phyloP scores from a whole-genome alignment of 495 filamentous ascomycete genomes.

The Staphylotrichum tortipilum region DNA sequence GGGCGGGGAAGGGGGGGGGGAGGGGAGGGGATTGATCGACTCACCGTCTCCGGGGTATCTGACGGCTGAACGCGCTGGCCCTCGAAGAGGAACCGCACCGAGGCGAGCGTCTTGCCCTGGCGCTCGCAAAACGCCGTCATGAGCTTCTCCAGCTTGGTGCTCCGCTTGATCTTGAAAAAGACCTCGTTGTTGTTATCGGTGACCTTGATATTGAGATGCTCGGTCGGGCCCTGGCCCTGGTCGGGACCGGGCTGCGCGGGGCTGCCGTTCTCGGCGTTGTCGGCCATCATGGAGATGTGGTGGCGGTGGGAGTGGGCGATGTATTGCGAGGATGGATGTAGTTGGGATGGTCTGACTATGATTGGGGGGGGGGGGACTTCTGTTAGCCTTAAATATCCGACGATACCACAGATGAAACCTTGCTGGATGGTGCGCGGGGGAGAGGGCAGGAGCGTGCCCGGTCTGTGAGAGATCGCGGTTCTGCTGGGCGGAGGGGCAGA shows the following conservation, averaged over 20 bases:
- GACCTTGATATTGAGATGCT: conserved; percentile 99
- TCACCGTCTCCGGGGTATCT: conserved; percentile 86
- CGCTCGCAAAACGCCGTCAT: conserved; percentile 99
- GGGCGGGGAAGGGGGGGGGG: no score
- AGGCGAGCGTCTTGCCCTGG: conserved; percentile 76
- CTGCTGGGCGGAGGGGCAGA: not conserved
- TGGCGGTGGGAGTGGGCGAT: not conserved
- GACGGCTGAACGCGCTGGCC: conserved; percentile 79
- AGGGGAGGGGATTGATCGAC: no score
- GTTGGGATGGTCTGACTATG: no score
- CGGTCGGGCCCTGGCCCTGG: conserved; percentile 47
- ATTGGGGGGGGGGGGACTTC: no score
- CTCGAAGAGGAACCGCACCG: conserved; percentile 93
- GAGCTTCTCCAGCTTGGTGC: conserved; percentile 89
- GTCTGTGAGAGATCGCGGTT: no score
- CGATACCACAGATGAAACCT: no score
- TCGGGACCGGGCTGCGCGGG: conserved; percentile 45
- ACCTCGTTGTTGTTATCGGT: conserved; percentile 99
- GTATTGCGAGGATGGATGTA: not conserved
- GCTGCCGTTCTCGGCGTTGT: conserved; percentile 45
- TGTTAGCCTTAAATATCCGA: no score
- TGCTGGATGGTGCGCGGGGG: not conserved
- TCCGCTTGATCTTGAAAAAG: conserved; percentile 99
- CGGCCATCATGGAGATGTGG: conserved; percentile 35
- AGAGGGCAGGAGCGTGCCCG: not conserved